A percentile compares a stretch with the other conserved stretches of the same genome.
Evolutionary conservation across 495 filamentous ascomycete species (phyloP).

Genomic region (Penicillium argentinense): DNA sequence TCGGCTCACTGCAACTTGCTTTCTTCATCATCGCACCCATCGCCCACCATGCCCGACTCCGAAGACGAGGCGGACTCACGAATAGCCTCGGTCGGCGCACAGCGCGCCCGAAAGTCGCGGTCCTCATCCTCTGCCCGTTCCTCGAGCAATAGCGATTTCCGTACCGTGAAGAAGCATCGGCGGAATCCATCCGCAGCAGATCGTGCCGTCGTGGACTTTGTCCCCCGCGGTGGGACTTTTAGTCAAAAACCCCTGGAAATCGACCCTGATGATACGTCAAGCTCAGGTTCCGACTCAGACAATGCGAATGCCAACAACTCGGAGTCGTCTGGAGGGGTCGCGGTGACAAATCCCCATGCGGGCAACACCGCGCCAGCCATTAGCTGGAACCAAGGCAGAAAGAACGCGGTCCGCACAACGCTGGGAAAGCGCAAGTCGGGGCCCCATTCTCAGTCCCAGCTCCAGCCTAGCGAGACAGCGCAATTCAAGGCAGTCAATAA

Average conservation of each 20-base stretch:
- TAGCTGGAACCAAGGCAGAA: constrained; percentile 45
- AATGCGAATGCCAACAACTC: constrained; percentile 18
- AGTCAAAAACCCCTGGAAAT: constrained; percentile 33
- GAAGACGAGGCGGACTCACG: constrained; percentile 45
- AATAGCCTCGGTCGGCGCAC: constrained; percentile 38
- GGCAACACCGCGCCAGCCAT: constrained; percentile 31
- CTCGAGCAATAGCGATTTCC: constrained; percentile 25
- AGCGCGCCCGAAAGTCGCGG: constrained; percentile 23
- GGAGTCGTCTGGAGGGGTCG: constrained; percentile 1
- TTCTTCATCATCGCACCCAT: background rate
- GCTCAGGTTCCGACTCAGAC: constrained; percentile 25
- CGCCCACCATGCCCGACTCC: constrained; percentile 30
- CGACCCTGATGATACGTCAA: constrained; percentile 37
- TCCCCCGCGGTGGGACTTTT: constrained; percentile 41
- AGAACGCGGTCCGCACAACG: constrained; percentile 36
- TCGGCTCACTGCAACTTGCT: background rate
- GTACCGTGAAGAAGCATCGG: constrained; percentile 33
- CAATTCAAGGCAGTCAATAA: constrained; percentile 43
- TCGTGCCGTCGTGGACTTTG: constrained; percentile 34
- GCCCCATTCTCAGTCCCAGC: background rate
- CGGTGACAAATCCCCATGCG: constrained; percentile 20
- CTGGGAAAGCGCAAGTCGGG: constrained; percentile 26
- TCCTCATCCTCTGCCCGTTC: constrained; percentile 22
- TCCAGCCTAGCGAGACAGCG: background rate
- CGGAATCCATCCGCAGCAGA: constrained; percentile 22